Evolutionary conservation across 129 eudicot species (phyloP).

Genomic region (Lonicera japonica): DNA sequence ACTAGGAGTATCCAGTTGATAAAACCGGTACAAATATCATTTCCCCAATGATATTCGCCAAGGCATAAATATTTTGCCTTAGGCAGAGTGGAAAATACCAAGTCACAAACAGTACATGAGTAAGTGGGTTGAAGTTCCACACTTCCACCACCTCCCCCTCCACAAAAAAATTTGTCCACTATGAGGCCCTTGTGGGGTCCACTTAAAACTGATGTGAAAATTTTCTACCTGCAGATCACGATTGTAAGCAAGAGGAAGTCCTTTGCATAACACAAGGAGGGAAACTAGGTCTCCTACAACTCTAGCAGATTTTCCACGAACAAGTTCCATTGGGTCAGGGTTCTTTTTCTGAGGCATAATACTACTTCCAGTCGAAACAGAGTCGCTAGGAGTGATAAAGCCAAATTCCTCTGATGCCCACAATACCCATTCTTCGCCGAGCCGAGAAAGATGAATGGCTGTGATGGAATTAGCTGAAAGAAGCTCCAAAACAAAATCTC

Average conservation of each 20-base stretch:
- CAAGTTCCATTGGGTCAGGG: slow-evolving; percentile 98
- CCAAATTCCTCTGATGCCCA: slow-evolving; percentile 99
- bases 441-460: slow-evolving; percentile 89
- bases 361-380: slow-evolving; percentile 98
- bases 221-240: slow-evolving; percentile 84
- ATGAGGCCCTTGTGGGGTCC: too few relatives aligned
- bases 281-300: slow-evolving; percentile 84
- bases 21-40: too few relatives aligned
- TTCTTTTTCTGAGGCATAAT: slow-evolving; percentile 99
- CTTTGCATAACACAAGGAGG: slow-evolving; percentile 93
- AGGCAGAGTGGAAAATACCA: too few relatives aligned
- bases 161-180: too few relatives aligned
- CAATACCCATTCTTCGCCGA: slow-evolving; percentile 99
- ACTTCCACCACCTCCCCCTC: too few relatives aligned
- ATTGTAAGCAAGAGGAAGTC: slow-evolving; percentile 97
- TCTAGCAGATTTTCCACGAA: slow-evolving; percentile 92
- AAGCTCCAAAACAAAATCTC: slow-evolving; percentile 91
- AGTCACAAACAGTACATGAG: too few relatives aligned
- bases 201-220: too few relatives aligned
- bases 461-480: slow-evolving; percentile 84
- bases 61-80: too few relatives aligned
- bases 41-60: too few relatives aligned
- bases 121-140: too few relatives aligned
- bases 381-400: slow-evolving; percentile 82
- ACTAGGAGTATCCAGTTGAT: too few relatives aligned